phyloP scores from a whole-genome alignment of 2,329 filamentous ascomycete genomes.

The Arthroderma uncinatum region DNA sequence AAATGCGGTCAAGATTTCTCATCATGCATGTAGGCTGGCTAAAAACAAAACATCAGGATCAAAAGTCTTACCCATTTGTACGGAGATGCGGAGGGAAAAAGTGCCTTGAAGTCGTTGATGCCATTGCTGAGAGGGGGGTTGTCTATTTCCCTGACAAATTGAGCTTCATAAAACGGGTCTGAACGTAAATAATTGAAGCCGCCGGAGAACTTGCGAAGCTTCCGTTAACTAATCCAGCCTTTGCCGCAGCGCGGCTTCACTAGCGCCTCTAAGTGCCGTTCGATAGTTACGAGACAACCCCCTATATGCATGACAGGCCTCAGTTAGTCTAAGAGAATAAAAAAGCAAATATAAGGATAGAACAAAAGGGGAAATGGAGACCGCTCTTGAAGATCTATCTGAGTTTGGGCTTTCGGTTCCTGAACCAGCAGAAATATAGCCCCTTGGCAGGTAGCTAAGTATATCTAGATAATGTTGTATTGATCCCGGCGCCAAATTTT shows the following conservation, averaged over 20 bases:
- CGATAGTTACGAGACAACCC: neutral
- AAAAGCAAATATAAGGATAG: neutral
- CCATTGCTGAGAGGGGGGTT: neutral
- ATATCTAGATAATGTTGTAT: neutral
- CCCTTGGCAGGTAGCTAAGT: neutral
- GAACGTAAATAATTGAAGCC: neutral
- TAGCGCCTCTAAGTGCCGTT: neutral
- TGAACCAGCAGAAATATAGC: neutral
- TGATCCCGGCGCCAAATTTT: neutral
- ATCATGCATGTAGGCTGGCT: neutral
- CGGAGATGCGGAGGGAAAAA: neutral
- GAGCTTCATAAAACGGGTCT: neutral
- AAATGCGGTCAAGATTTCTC: neutral
- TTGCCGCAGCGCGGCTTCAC: neutral
- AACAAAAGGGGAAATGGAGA: neutral
- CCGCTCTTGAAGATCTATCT: neutral
- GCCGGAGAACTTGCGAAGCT: neutral
- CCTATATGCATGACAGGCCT: neutral
- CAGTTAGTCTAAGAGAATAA: neutral
- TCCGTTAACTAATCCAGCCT: constrained; percentile 1
- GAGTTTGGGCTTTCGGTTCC: neutral
- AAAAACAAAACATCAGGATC: neutral
- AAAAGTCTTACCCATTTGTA: neutral
- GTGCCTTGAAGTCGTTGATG: neutral
- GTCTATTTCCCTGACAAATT: neutral